These are phyloP conservation scores for Pseudogymnoascus sp. DNA, from an alignment of 2,329 filamentous ascomycete species.

Conservation along the genomic window DNA sequence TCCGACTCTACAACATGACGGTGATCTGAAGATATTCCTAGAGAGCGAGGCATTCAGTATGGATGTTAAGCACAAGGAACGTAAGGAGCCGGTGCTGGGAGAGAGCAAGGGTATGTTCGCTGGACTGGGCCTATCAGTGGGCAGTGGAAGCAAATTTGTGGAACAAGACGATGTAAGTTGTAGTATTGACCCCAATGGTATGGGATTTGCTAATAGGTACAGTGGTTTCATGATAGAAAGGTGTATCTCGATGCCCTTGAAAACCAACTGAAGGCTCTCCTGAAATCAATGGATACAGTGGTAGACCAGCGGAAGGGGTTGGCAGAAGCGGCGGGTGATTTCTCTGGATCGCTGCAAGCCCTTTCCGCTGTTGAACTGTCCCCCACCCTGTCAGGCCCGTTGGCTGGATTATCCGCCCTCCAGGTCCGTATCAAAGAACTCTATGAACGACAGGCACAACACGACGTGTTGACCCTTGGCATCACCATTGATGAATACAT, in stretches of 20 bases:
- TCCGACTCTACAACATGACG: slow-evolving; percentile 83
- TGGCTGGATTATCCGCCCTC: slow-evolving; percentile 86
- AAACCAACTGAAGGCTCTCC: slow-evolving; percentile 76
- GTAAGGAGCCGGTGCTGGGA: slow-evolving; percentile 72
- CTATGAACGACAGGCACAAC: slow-evolving; percentile 93
- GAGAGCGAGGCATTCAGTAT: slow-evolving; percentile 95
- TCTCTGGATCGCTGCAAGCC: slow-evolving; percentile 85
- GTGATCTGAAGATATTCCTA: slow-evolving; percentile 88
- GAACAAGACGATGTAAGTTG: slow-evolving; percentile 84
- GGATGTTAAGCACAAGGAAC: slow-evolving; percentile 96
- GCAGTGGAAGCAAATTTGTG: slow-evolving; percentile 78
- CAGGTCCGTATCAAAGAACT: slow-evolving; percentile 91
- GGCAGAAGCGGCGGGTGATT: slow-evolving; percentile 86
- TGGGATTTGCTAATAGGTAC: slow-evolving; percentile 19
- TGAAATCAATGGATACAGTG: slow-evolving; percentile 92
- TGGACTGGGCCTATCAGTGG: slow-evolving; percentile 69
- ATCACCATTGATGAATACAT: slow-evolving; percentile 99
- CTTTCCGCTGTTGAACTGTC: slow-evolving; percentile 90
- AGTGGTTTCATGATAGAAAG: slow-evolving; percentile 97
- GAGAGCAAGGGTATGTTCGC: slow-evolving; percentile 94
- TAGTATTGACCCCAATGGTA: not conserved
- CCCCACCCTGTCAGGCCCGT: slow-evolving; percentile 73
- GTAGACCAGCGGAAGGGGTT: slow-evolving; percentile 87
- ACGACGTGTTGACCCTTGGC: slow-evolving; percentile 90
- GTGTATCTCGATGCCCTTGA: slow-evolving; percentile 92